Evolutionary conservation across 2,329 filamentous ascomycete species (phyloP).

Genomic region (Hymenoscyphus fraxineus): DNA sequence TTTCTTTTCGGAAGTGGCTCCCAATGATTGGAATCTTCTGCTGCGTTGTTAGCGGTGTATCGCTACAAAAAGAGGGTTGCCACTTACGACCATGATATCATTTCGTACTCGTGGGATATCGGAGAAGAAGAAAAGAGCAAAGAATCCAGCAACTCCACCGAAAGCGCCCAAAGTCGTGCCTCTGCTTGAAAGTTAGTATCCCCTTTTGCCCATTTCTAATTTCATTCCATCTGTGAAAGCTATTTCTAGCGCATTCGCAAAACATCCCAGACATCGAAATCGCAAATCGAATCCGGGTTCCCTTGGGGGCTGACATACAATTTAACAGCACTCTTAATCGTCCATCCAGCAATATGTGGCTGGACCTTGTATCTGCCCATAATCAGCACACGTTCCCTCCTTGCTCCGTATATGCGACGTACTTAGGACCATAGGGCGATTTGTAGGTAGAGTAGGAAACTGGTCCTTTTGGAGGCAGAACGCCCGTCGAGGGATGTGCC

Average conservation of each 20-base stretch:
- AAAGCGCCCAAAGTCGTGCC: conserved; percentile 51
- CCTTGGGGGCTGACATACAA: conserved; percentile 41
- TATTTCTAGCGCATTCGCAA: background rate
- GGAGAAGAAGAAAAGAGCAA: conserved; percentile 58
- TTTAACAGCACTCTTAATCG: conserved; percentile 43
- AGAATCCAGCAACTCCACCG: conserved; percentile 51
- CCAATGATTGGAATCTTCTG: conserved; percentile 54
- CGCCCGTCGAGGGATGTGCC: conserved; percentile 23
- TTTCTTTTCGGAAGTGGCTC: conserved; percentile 47
- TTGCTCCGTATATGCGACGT: conserved; percentile 36
- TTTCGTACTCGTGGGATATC: conserved; percentile 57
- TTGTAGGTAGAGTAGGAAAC: conserved; percentile 43
- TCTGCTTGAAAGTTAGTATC: conserved; percentile 35
- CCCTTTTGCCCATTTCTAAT: conserved; percentile 7
- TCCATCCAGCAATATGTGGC: conserved; percentile 52
- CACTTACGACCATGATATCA: conserved; percentile 55
- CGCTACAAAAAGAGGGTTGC: background rate
- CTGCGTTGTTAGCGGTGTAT: conserved; percentile 8
- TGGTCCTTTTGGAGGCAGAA: conserved; percentile 15
- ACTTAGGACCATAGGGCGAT: conserved; percentile 65
- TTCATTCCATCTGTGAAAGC: background rate
- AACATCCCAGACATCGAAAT: background rate
- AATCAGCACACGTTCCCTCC: conserved; percentile 15
- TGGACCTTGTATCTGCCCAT: conserved; percentile 54
- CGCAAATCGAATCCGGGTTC: background rate